Base-by-base conservation (phyloP, 2,329 filamentous ascomycete genomes). In the Cercospora berteroae region DNA sequence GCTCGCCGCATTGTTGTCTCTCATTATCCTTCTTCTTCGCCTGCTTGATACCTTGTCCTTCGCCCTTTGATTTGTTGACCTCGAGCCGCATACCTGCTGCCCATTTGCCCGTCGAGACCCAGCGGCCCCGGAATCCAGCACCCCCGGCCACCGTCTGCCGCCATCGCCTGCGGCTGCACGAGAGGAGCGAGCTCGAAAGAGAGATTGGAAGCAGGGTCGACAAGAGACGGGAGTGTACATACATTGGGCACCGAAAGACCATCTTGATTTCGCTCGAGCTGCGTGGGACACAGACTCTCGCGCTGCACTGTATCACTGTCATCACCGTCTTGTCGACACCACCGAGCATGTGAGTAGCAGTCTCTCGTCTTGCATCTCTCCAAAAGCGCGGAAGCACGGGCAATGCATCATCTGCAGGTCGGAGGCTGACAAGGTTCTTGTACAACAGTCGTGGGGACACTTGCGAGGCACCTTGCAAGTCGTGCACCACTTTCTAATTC, bases 161-260 rank as follows among this genome's bases (percentile, higher is more conserved):
- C 58, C 65, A 44, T 67, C 48, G 50, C 67, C 48, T 56, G 52
- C 52, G 44, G 29, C 23, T 52, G 42, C 33, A 39, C 57, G 39
- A 33, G 23, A 60, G 55, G 58, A 42, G 56, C 52, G 59, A 63
- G 29, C 50, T 65, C 39, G 63, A 52, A 48, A 64, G 36, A 66
- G 60, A 64, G 13, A 57, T 66, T 25, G 48, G 8, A 36, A 60
- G 8, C 44, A 23, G 44, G 62, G 31, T 29, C 52, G 20, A 39
- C 55, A 60, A 64, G 68, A 69, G 63, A 70, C 64, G 64, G 67
- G 64, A 68, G 50, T 71, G 71, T 73, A 71, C 67, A 73, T 71
- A 71, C 58, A 62, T 65, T 67, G 64, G 67, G 59, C 61, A 69
- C 39, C 42, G 25, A 50, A 55, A 42, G 63, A 55, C 63, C 48